Evolutionary conservation across 352 stramenopile genomes (phyloP).

Genomic region (Phytophthora citrophthora): DNA sequence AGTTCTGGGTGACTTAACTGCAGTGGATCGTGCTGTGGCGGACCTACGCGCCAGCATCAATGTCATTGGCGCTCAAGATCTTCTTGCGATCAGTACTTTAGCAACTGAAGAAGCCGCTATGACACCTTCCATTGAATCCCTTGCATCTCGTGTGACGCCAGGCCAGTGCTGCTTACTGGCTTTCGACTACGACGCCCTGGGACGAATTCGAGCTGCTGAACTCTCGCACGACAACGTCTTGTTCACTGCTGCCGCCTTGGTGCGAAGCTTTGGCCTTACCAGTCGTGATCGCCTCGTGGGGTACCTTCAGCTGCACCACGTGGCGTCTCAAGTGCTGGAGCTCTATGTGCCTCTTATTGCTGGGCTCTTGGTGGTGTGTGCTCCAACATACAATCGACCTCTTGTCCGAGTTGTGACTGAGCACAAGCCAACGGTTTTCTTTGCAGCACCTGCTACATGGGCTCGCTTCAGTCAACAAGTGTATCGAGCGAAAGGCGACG

Average conservation of each 20-base stretch:
- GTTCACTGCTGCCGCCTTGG: slow-evolving; percentile 76
- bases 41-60: slow-evolving; percentile 42
- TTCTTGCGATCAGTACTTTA: slow-evolving; percentile 37
- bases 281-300: slow-evolving; percentile 61
- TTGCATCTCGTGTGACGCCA: slow-evolving; percentile 40
- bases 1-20: slow-evolving; percentile 34
- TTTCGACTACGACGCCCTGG: slow-evolving; percentile 69
- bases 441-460: slow-evolving; percentile 80
- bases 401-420: slow-evolving; percentile 61
- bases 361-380: slow-evolving; percentile 68
- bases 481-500: slow-evolving; percentile 75
- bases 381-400: slow-evolving; percentile 47
- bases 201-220: slow-evolving; percentile 53
- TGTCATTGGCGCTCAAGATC: slow-evolving; percentile 55
- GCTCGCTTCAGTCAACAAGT: slow-evolving; percentile 70
- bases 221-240: slow-evolving; percentile 88
- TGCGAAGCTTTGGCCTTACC: slow-evolving; percentile 58
- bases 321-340: slow-evolving; percentile 76
- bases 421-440: slow-evolving; percentile 77
- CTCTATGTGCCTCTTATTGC: slow-evolving; percentile 73
- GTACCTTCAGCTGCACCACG: slow-evolving; percentile 76
- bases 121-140: slow-evolving; percentile 35
- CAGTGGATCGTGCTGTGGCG: slow-evolving; percentile 24
- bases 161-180: slow-evolving; percentile 58
- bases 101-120: slow-evolving; percentile 17